A percentile compares a stretch with the other conserved stretches of the same genome.
phyloP scores from a whole-genome alignment of 129 eudicot genomes.

The Flaveria ramosissima region DNA sequence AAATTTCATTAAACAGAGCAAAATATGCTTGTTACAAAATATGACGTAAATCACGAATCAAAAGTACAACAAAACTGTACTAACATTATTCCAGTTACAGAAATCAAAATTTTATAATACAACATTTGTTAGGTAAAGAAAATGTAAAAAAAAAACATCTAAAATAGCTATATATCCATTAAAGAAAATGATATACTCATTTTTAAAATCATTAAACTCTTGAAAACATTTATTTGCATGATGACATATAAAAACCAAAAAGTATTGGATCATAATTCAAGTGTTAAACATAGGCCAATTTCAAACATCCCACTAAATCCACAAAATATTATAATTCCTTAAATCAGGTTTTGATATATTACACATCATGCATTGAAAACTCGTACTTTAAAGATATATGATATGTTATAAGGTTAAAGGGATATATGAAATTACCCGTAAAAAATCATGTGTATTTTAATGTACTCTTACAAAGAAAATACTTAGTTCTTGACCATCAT shows the following conservation, averaged over 20 bases:
- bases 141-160: background rate
- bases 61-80: background rate
- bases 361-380: no score
- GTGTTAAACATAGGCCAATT: background rate
- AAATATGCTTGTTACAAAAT: background rate
- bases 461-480: slow-evolving; percentile 67
- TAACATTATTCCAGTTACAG: background rate
- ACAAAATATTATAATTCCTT: no score
- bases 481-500: slow-evolving; percentile 70
- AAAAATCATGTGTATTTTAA: slow-evolving; percentile 15
- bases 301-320: no score
- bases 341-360: no score
- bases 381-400: no score
- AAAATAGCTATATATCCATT: background rate
- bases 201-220: background rate
- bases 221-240: slow-evolving; percentile 7
- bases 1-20: background rate
- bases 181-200: background rate
- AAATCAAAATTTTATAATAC: background rate
- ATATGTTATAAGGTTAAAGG: no score
- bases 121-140: background rate
- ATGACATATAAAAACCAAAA: slow-evolving; percentile 12
- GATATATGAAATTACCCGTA: no score
- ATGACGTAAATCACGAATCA: background rate
- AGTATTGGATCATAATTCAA: slow-evolving; percentile 1